Evolutionary conservation across 495 filamentous ascomycete species (phyloP).

Genomic region (Cercophora sp.): DNA sequence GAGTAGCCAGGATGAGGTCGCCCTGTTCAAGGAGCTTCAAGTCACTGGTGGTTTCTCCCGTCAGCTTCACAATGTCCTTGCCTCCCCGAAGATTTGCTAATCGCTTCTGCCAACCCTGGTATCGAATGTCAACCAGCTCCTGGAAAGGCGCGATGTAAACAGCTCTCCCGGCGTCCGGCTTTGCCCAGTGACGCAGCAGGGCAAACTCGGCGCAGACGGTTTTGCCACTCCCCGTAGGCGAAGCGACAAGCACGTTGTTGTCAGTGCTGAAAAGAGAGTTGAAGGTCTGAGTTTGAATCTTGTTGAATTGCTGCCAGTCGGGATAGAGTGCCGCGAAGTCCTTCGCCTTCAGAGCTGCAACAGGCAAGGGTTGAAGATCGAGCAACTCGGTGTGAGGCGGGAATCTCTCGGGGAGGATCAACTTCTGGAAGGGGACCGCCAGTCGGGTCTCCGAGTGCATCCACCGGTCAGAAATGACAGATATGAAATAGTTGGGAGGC

Average conservation of each 20-base stretch:
- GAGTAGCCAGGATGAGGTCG: constrained; percentile 90
- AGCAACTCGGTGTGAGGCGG: constrained; percentile 86
- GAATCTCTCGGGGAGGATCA: constrained; percentile 92
- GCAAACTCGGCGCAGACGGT: constrained; percentile 96
- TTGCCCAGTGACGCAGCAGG: constrained; percentile 81
- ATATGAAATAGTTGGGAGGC: constrained; percentile 98
- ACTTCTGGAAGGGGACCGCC: constrained; percentile 88
- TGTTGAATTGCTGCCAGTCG: constrained; percentile 87
- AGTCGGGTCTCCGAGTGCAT: constrained; percentile 96
- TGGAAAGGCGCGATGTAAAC: constrained; percentile 97
- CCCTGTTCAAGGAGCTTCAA: constrained; percentile 83
- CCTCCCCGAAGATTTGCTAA: constrained; percentile 70
- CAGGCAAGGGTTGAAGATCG: constrained; percentile 85
- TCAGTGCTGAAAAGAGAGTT: constrained; percentile 85
- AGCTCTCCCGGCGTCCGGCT: constrained; percentile 66
- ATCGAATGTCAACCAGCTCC: constrained; percentile 77
- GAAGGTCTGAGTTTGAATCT: constrained; percentile 95
- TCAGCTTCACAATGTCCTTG: constrained; percentile 91
- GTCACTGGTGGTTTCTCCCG: constrained; percentile 88
- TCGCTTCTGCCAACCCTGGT: constrained; percentile 79
- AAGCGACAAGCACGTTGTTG: constrained; percentile 87
- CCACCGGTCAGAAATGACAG: constrained; percentile 90
- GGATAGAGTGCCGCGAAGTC: constrained; percentile 82
- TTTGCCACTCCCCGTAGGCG: constrained; percentile 91
- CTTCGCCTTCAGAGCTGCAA: constrained; percentile 78